phyloP scores from a whole-genome alignment of 2,329 filamentous ascomycete species.

The Penicillium sp. region DNA sequence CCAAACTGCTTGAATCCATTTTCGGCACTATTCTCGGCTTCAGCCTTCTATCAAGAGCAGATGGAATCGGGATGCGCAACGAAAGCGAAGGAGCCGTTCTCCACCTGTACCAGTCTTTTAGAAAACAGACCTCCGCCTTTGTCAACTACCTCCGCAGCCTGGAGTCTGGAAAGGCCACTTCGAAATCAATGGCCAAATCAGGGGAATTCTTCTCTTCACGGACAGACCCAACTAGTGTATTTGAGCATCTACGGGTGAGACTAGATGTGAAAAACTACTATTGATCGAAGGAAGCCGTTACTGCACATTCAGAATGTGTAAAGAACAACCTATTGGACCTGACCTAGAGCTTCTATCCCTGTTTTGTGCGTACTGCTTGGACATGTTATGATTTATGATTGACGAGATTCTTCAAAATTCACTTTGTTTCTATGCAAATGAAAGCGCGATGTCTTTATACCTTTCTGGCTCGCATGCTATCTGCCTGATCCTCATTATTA shows the following conservation, averaged over 20 bases:
- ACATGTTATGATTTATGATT: constrained; percentile 10
- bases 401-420: neutral
- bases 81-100: constrained; percentile 42
- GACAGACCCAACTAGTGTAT: constrained; percentile 55
- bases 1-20: constrained; percentile 73
- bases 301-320: neutral
- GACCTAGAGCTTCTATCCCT: neutral
- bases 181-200: constrained; percentile 32
- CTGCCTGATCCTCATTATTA: neutral
- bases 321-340: too few relatives aligned
- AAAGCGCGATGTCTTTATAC: neutral
- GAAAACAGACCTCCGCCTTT: constrained; percentile 72
- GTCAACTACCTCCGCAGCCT: constrained; percentile 66
- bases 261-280: constrained; percentile 73
- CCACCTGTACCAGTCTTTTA: constrained; percentile 64
- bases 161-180: constrained; percentile 63
- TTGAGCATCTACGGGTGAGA: constrained; percentile 66
- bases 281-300: constrained; percentile 19
- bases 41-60: constrained; percentile 45
- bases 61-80: constrained; percentile 43
- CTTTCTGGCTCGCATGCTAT: neutral
- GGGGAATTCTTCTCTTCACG: constrained; percentile 30
- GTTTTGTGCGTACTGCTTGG: neutral
- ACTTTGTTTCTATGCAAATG: neutral
- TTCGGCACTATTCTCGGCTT: constrained; percentile 72